These are phyloP conservation scores for Citrus cavaleriei DNA, from an alignment of 345 rosid species.

Conservation along the genomic window DNA sequence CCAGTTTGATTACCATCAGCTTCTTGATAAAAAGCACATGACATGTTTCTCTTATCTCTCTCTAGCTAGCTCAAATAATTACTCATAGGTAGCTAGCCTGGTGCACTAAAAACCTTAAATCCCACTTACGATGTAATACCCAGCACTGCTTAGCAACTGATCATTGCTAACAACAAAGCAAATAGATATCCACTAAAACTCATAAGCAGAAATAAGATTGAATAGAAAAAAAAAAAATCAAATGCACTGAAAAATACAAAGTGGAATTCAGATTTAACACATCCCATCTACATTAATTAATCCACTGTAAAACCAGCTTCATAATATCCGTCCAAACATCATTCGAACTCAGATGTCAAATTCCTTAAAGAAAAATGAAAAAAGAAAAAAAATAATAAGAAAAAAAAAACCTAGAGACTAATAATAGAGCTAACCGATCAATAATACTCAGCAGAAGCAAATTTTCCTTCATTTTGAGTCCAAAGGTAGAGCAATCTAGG, in stretches of 20 bases:
- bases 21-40: not conserved
- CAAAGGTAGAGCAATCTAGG: slow-evolving; percentile 33
- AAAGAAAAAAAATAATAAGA: not conserved
- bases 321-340: slow-evolving; percentile 16
- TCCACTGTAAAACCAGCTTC: slow-evolving; percentile 13
- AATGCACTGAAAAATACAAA: slow-evolving; percentile 11
- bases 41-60: not conserved
- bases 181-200: slow-evolving; percentile 18
- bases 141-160: not conserved
- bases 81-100: slow-evolving; percentile 8
- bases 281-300: slow-evolving; percentile 24
- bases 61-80: not conserved
- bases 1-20: not conserved
- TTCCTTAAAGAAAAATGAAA: not conserved
- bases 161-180: slow-evolving; percentile 33
- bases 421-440: not conserved
- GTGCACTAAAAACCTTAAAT: slow-evolving; percentile 14
- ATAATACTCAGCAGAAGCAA: not conserved
- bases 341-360: slow-evolving; percentile 9
- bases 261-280: not conserved
- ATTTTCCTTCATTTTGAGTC: not conserved
- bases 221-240: not conserved
- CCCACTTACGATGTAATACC: not conserved
- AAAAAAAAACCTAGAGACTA: slow-evolving; percentile 2
- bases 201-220: not conserved